A percentile compares a stretch with the other conserved stretches of the same genome.
phyloP scores from a whole-genome alignment of 805 yeast species.

The Starmerella floris region DNA sequence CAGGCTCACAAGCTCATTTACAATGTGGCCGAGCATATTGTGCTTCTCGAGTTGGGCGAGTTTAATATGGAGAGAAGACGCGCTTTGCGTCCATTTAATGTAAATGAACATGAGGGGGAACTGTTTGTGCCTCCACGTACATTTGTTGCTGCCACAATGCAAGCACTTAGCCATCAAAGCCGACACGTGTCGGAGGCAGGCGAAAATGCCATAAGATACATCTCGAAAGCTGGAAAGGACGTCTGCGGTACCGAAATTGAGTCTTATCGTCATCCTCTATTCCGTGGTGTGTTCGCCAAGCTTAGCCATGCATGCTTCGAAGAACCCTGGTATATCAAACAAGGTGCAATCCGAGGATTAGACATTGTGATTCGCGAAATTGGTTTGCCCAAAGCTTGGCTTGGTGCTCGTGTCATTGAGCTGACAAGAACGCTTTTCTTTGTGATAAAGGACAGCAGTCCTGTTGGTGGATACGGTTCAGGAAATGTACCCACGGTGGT shows the following conservation, averaged over 20 bases:
- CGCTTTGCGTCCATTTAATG: slow-evolving; percentile 54
- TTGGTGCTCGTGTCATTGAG: slow-evolving; percentile 67
- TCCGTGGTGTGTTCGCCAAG: slow-evolving; percentile 62
- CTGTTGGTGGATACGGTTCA: slow-evolving; percentile 36
- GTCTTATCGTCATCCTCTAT: slow-evolving; percentile 56
- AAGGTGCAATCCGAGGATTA: slow-evolving; percentile 82
- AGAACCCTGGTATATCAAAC: slow-evolving; percentile 69
- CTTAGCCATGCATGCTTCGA: slow-evolving; percentile 87
- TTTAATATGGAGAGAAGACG: slow-evolving; percentile 54
- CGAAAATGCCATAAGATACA: slow-evolving; percentile 45
- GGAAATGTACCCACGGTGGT: slow-evolving; percentile 75
- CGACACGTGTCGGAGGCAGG: slow-evolving; percentile 61
- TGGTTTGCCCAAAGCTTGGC: slow-evolving; percentile 56
- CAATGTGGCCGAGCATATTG: slow-evolving; percentile 64
- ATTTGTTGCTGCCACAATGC: slow-evolving; percentile 59
- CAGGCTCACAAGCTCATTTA: slow-evolving; percentile 52
- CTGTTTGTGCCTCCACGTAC: slow-evolving; percentile 56
- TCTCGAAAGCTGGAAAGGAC: slow-evolving; percentile 47
- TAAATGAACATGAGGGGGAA: slow-evolving; percentile 67
- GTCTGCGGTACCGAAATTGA: slow-evolving; percentile 57
- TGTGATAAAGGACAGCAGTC: slow-evolving; percentile 55
- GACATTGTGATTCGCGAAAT: slow-evolving; percentile 57
- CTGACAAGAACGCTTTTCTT: slow-evolving; percentile 75
- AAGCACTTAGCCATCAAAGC: slow-evolving; percentile 68
- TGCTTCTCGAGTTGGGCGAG: slow-evolving; percentile 62